phyloP scores from a whole-genome alignment of 192 early-diverging fungal genomes.

The Entophlyctis luteolus region DNA sequence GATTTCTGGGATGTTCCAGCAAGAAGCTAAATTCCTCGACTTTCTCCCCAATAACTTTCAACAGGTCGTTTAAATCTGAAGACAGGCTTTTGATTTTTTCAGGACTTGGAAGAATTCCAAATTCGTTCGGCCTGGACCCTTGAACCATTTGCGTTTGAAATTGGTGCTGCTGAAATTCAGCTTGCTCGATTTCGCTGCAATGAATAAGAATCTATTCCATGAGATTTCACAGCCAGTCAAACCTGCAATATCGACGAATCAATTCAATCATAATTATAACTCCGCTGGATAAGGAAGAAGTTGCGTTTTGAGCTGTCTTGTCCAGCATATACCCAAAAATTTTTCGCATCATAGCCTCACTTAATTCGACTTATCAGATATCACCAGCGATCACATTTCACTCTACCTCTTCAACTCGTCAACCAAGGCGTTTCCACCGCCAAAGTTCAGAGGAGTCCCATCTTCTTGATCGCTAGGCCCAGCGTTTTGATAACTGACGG shows the following conservation, averaged over 20 bases:
- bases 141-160: conserved; percentile 40
- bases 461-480: conserved; percentile 25
- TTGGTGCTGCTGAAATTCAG: conserved; percentile 58
- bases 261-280: conserved; percentile 97
- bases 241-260: conserved; percentile 94
- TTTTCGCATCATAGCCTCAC: conserved; percentile 70
- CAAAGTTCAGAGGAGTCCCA: conserved; percentile 11
- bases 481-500: conserved; percentile 57
- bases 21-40: conserved; percentile 74
- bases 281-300: conserved; percentile 87
- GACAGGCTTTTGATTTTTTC: conserved; percentile 52
- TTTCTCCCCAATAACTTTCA: conserved; percentile 76
- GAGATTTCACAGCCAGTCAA: too few relatives aligned
- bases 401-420: conserved; percentile 52
- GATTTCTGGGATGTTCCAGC: conserved; percentile 68
- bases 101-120: conserved; percentile 36
- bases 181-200: conserved; percentile 57
- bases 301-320: conserved; percentile 65
- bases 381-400: not conserved
- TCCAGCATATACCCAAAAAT: conserved; percentile 89
- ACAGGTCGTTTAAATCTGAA: conserved; percentile 85
- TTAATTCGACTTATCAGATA: conserved; percentile 26
- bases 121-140: not conserved
- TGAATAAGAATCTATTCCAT: not conserved
- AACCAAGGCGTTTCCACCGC: conserved; percentile 49